These are phyloP conservation scores for Skeletonema costatum DNA, from an alignment of 108 stramenopile species.

Conservation along the genomic window DNA sequence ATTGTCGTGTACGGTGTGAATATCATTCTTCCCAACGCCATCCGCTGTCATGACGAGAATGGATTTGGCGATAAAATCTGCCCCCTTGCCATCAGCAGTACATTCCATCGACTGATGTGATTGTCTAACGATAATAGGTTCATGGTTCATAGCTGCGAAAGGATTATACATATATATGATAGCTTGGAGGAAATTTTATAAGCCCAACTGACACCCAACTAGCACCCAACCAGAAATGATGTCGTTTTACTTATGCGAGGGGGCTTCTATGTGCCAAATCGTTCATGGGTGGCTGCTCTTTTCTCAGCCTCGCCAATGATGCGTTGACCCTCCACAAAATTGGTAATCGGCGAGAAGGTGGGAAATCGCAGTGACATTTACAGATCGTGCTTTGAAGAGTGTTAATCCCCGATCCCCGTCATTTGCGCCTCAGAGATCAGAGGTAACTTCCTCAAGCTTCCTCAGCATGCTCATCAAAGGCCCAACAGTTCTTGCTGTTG, in stretches of 20 bases:
- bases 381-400: too few species aligned
- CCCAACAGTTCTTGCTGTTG: too few species aligned
- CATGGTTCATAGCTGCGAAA: not conserved
- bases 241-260: not conserved
- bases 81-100: not conserved
- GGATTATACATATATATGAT: too few species aligned
- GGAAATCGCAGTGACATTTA: not conserved
- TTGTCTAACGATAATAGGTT: not conserved
- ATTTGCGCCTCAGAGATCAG: too few species aligned
- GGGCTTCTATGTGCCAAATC: not conserved
- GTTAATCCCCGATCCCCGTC: too few species aligned
- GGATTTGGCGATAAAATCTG: not conserved
- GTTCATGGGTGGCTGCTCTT: not conserved
- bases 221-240: not conserved
- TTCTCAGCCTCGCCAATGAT: not conserved
- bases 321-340: not conserved
- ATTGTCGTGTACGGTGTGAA: not conserved
- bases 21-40: not conserved
- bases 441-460: too few species aligned
- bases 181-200: not conserved
- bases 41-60: not conserved
- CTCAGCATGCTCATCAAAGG: too few species aligned
- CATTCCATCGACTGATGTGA: not conserved
- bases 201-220: not conserved
- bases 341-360: not conserved